These are phyloP conservation scores for Graphilbum sp. DNA, from an alignment of 2,329 filamentous ascomycete genomes.

Conservation along the genomic window DNA sequence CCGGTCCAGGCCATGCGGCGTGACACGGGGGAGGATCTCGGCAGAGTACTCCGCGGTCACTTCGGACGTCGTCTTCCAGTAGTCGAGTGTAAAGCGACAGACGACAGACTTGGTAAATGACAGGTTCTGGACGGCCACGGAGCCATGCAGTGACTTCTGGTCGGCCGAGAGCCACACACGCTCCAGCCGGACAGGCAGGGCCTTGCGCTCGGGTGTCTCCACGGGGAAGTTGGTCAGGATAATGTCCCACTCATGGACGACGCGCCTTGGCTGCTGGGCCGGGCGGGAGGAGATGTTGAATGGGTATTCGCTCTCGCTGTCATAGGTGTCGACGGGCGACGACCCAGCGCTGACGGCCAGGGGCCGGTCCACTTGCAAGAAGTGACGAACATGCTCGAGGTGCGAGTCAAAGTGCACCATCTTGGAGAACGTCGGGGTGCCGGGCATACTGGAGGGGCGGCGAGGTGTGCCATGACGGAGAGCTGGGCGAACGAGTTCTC, in stretches of 20 bases:
- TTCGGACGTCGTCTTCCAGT: slow-evolving; percentile 98
- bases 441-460: slow-evolving; percentile 90
- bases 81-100: slow-evolving; percentile 91
- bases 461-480: slow-evolving; percentile 64
- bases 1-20: slow-evolving; percentile 53
- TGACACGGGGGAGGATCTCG: slow-evolving; percentile 53
- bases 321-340: slow-evolving; percentile 77
- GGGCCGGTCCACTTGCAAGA: slow-evolving; percentile 82
- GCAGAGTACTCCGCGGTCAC: slow-evolving; percentile 76
- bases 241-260: slow-evolving; percentile 74
- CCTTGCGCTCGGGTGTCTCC: slow-evolving; percentile 44
- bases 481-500: slow-evolving; percentile 86
- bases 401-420: slow-evolving; percentile 97
- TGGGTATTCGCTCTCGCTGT: slow-evolving; percentile 79
- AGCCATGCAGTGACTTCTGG: slow-evolving; percentile 73
- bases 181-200: slow-evolving; percentile 63
- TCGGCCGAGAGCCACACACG: slow-evolving; percentile 75
- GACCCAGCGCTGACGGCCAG: slow-evolving; percentile 92
- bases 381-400: slow-evolving; percentile 90
- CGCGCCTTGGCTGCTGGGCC: slow-evolving; percentile 16
- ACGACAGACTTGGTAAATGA: slow-evolving; percentile 78
- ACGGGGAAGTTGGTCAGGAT: slow-evolving; percentile 67
- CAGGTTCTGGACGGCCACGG: slow-evolving; percentile 71
- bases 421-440: slow-evolving; percentile 89
- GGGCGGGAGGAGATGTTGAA: slow-evolving; percentile 29